Conservation (phyloP, 2,329 filamentous ascomycete genomes). For the Samsoniella hepiali region DNA sequence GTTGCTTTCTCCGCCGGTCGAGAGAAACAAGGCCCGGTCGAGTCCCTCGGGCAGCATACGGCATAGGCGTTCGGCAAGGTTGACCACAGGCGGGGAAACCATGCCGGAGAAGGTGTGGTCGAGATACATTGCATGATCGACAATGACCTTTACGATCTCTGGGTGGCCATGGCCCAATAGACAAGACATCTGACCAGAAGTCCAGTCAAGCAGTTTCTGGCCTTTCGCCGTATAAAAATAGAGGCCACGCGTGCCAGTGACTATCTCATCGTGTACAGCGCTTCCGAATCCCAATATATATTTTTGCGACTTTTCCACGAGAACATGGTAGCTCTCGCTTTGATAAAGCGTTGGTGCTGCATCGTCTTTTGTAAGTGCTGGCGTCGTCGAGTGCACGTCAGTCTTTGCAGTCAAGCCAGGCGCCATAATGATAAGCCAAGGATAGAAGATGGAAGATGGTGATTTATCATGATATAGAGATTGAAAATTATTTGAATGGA, state of each 20-base stretch:
- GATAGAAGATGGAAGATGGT: background rate
- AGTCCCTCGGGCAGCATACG: slow-evolving; percentile 46
- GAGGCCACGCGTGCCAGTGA: slow-evolving; percentile 42
- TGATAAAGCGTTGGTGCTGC: slow-evolving; percentile 24
- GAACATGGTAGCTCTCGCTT: slow-evolving; percentile 23
- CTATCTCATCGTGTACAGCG: slow-evolving; percentile 33
- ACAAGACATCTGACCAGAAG: slow-evolving; percentile 59
- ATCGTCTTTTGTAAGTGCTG: slow-evolving; percentile 14
- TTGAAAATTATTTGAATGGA: background rate
- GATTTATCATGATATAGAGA: background rate
- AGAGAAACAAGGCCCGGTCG: slow-evolving; percentile 56
- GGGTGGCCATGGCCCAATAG: slow-evolving; percentile 56
- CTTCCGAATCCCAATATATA: slow-evolving; percentile 29
- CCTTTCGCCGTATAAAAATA: slow-evolving; percentile 45
- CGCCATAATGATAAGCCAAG: slow-evolving; percentile 23
- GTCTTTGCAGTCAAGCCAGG: slow-evolving; percentile 17
- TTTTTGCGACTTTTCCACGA: slow-evolving; percentile 25
- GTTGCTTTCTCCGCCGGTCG: slow-evolving; percentile 54
- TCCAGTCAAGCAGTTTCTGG: slow-evolving; percentile 54
- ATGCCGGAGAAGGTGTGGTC: slow-evolving; percentile 60
- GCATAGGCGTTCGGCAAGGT: slow-evolving; percentile 50
- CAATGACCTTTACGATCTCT: slow-evolving; percentile 53
- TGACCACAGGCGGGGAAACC: slow-evolving; percentile 55
- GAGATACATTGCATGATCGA: slow-evolving; percentile 46
- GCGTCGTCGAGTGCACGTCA: background rate